Conservation (phyloP, 148 eudicot genomes). For the Oxyria digyna region DNA sequence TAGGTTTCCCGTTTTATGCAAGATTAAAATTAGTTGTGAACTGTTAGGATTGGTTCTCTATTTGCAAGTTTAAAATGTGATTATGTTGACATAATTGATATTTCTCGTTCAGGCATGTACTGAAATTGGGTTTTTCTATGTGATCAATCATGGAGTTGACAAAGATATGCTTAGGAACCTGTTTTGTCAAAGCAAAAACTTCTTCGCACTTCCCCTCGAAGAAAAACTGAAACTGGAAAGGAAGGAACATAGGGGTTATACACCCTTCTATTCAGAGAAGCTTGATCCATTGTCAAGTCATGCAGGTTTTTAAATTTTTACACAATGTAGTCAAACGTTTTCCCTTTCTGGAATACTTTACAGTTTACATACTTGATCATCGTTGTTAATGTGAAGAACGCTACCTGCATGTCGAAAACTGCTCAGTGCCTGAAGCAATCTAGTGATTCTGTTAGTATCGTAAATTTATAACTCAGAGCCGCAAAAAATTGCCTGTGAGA, state of each 20-base stretch:
- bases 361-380: not conserved
- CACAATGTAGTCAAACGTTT: not conserved
- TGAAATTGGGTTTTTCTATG: constrained; percentile 75
- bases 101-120: constrained; percentile 43
- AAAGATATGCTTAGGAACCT: constrained; percentile 24
- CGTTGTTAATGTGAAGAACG: not conserved
- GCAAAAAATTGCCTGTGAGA: not conserved
- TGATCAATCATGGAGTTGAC: constrained; percentile 76
- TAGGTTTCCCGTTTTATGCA: not conserved
- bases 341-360: not conserved
- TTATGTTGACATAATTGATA: not conserved
- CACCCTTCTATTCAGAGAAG: constrained; percentile 57
- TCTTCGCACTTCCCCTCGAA: constrained; percentile 55
- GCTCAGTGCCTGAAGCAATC: not conserved
- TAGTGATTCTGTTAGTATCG: not conserved
- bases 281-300: constrained; percentile 32
- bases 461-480: not conserved
- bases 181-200: constrained; percentile 49
- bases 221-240: constrained; percentile 48
- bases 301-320: constrained; percentile 25
- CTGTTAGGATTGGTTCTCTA: not conserved
- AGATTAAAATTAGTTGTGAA: not conserved
- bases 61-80: not conserved
- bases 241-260: constrained; percentile 50
- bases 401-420: not conserved